A percentile compares a stretch with the other conserved stretches of the same genome.
These are phyloP conservation scores for Mycena metata DNA, from an alignment of 768 basidiomycete species.

Conservation along the genomic window DNA sequence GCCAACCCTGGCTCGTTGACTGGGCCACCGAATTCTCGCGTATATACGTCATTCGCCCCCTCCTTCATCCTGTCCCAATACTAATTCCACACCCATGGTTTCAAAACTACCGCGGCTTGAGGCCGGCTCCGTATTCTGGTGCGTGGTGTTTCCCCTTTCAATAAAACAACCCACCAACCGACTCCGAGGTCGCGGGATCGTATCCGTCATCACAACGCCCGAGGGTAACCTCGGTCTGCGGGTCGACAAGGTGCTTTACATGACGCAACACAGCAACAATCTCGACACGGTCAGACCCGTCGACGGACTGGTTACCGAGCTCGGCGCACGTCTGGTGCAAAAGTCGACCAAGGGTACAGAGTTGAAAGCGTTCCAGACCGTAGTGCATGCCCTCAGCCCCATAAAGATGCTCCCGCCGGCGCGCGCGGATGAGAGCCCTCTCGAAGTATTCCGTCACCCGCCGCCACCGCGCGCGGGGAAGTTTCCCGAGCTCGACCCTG, in stretches of 20 bases:
- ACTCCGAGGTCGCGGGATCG: constrained; percentile 22
- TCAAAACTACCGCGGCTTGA: not conserved
- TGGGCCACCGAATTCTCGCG: constrained; percentile 24
- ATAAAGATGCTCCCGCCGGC: no score
- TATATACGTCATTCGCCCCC: constrained; percentile 8
- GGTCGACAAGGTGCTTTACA: constrained; percentile 18
- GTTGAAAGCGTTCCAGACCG: no score
- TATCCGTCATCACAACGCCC: constrained; percentile 22
- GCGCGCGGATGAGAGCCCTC: no score
- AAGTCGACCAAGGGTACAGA: constrained; percentile 24
- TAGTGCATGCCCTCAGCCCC: no score
- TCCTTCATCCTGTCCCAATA: not conserved
- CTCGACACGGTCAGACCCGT: not conserved
- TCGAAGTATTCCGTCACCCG: no score
- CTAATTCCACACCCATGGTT: constrained; percentile 31
- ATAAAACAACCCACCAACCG: not conserved
- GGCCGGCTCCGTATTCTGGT: constrained; percentile 16
- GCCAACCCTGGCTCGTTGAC: constrained; percentile 22
- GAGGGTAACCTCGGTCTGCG: constrained; percentile 23
- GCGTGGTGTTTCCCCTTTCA: not conserved
- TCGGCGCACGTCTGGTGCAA: not conserved
- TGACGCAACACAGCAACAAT: not conserved
- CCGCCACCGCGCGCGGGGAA: no score
- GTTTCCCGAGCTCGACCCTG: no score
- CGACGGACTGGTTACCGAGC: constrained; percentile 20